Conservation (phyloP, 495 filamentous ascomycete genomes). For the Xylaria cubensis region DNA sequence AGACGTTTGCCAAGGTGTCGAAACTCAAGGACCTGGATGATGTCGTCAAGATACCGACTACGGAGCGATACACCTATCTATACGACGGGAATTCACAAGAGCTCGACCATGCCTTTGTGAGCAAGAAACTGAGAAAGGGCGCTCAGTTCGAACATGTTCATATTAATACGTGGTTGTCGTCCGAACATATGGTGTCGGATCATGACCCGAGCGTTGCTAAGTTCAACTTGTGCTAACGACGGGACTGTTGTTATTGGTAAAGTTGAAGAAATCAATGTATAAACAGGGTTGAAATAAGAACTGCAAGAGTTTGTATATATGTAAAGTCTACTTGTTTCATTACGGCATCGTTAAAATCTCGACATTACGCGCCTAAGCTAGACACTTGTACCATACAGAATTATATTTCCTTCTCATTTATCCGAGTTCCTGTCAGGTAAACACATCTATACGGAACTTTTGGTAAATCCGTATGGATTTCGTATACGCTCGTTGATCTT, state of each 20-base stretch:
- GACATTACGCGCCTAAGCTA: background rate
- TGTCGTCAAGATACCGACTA: slow-evolving; percentile 45
- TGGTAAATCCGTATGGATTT: background rate
- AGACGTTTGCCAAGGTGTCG: slow-evolving; percentile 49
- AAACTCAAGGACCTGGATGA: slow-evolving; percentile 62
- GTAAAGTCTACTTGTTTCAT: too few species aligned
- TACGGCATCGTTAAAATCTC: background rate
- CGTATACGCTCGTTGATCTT: background rate
- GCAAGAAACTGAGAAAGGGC: slow-evolving; percentile 39
- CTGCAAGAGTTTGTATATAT: background rate
- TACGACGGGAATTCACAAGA: slow-evolving; percentile 62
- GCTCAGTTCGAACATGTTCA: slow-evolving; percentile 19
- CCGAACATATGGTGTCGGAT: slow-evolving; percentile 56
- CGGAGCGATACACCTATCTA: slow-evolving; percentile 67
- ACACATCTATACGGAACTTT: background rate
- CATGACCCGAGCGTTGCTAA: slow-evolving; percentile 66
- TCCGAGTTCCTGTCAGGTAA: background rate
- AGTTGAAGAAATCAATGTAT: background rate
- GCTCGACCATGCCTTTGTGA: slow-evolving; percentile 68
- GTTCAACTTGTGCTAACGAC: slow-evolving; percentile 56
- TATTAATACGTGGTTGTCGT: slow-evolving; percentile 60
- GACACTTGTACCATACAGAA: background rate
- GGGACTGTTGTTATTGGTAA: background rate
- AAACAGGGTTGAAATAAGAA: background rate
- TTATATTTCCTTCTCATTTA: background rate